These are phyloP conservation scores for Colletotrichum horii DNA, from an alignment of 2,329 filamentous ascomycete genomes.

Conservation along the genomic window DNA sequence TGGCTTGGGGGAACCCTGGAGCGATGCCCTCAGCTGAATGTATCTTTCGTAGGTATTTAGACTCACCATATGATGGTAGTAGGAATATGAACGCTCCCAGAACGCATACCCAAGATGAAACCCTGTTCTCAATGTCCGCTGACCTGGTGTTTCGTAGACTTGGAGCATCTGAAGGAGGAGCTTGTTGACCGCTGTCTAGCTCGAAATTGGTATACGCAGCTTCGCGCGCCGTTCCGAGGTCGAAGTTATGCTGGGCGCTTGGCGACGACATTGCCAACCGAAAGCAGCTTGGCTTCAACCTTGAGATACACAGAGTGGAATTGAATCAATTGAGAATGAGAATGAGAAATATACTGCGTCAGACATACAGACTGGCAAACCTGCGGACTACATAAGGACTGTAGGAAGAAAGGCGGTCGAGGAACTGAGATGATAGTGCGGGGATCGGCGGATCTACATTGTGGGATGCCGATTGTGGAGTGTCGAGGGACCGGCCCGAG, in stretches of 20 bases:
- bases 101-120: background rate
- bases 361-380: background rate
- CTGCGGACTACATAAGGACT: background rate
- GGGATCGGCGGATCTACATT: background rate
- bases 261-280: background rate
- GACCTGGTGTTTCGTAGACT: background rate
- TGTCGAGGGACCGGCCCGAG: background rate
- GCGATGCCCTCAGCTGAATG: no score
- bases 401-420: background rate
- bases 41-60: background rate
- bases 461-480: background rate
- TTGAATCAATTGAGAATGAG: background rate
- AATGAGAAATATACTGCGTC: background rate
- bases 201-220: background rate
- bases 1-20: constrained; percentile 48
- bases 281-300: background rate
- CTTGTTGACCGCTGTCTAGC: background rate
- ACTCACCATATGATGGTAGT: background rate
- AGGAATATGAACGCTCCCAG: background rate
- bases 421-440: background rate
- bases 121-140: background rate
- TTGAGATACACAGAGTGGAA: background rate
- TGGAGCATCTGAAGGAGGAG: background rate
- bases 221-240: background rate
- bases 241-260: background rate